Evolutionary conservation across 768 basidiomycete genomes (phyloP).

Genomic region (Daedalea quercina): DNA sequence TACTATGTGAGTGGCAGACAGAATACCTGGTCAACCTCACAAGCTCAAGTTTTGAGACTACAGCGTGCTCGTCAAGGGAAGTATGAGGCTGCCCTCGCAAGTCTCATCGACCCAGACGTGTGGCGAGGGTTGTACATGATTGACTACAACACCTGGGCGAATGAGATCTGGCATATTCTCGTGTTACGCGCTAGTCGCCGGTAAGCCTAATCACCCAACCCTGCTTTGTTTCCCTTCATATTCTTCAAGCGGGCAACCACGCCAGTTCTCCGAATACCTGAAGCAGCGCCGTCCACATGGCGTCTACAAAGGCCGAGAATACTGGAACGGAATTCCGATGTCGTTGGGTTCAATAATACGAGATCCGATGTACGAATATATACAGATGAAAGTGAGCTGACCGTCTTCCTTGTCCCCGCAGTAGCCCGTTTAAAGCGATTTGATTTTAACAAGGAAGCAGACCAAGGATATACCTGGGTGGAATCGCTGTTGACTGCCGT

Average conservation of each 20-base stretch:
- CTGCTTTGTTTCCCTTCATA: neutral
- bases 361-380: slow-evolving; percentile 36
- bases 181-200: slow-evolving; percentile 61
- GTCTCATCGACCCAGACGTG: slow-evolving; percentile 59
- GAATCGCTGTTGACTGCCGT: slow-evolving; percentile 64
- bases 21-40: no score
- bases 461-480: slow-evolving; percentile 55
- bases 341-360: slow-evolving; percentile 30
- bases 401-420: neutral
- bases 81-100: slow-evolving; percentile 52
- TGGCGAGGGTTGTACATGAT: slow-evolving; percentile 62
- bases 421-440: no score
- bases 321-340: slow-evolving; percentile 38
- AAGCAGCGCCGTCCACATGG: slow-evolving; percentile 53
- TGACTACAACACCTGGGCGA: slow-evolving; percentile 69
- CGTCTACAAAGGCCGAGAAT: slow-evolving; percentile 47
- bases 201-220: slow-evolving; percentile 30
- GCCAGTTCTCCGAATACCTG: slow-evolving; percentile 60
- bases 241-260: slow-evolving; percentile 49
- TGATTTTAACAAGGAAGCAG: slow-evolving; percentile 41
- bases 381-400: slow-evolving; percentile 32
- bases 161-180: slow-evolving; percentile 73
- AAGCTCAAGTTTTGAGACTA: no score
- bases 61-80: slow-evolving; percentile 67
- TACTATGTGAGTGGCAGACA: slow-evolving; percentile 55